Evolutionary conservation across 2,329 filamentous ascomycete species (phyloP).

Genomic region (Fusarium illudens): DNA sequence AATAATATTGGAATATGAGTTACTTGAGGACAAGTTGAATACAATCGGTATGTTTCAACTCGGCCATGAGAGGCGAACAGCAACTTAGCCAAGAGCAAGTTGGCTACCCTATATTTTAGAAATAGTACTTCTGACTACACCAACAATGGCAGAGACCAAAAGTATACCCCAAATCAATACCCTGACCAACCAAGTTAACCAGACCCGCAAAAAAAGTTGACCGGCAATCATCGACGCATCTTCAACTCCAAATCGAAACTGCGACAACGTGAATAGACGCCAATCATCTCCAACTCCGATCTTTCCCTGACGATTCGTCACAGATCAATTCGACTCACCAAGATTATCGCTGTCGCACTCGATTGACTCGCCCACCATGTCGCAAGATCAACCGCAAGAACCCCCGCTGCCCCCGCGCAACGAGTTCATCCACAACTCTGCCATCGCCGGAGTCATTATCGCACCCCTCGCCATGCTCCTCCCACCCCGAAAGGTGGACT

Average conservation of each 20-base stretch:
- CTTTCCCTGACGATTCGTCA: neutral
- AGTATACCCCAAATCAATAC: neutral
- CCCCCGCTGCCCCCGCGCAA: conserved; percentile 47
- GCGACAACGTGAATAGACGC: conserved; percentile 9
- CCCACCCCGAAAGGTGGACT: conserved; percentile 61
- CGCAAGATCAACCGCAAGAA: conserved; percentile 38
- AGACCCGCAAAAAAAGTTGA: conserved; percentile 24
- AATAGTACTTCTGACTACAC: neutral
- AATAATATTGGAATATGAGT: no score
- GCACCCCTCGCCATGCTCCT: conserved; percentile 59
- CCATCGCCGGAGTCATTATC: conserved; percentile 58
- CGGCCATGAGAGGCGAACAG: neutral
- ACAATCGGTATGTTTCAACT: no score
- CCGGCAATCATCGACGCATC: conserved; percentile 16
- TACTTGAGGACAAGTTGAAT: no score
- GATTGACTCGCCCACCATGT: conserved; percentile 33
- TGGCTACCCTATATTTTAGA: neutral
- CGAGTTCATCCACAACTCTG: conserved; percentile 56
- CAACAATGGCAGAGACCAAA: neutral
- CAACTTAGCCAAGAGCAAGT: neutral
- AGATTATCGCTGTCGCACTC: neutral
- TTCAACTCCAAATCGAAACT: conserved; percentile 6
- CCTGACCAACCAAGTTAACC: neutral
- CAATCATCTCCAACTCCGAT: neutral
- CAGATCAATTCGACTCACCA: neutral